phyloP scores from a whole-genome alignment of 2,329 filamentous ascomycete genomes.

The Parasarocladium wereldwijsianum region DNA sequence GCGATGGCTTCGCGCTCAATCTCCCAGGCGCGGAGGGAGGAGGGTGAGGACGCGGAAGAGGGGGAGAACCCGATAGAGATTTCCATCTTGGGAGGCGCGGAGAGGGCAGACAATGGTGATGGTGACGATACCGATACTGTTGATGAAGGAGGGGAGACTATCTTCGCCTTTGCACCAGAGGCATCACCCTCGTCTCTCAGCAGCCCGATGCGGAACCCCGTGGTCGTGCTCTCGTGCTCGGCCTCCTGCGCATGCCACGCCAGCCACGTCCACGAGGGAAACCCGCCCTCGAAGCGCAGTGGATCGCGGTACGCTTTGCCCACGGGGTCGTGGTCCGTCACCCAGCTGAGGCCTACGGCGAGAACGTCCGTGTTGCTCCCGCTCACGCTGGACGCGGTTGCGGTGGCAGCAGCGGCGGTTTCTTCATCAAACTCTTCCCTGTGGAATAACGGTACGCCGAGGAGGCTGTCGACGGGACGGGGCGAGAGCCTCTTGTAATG shows the following conservation, averaged over 20 bases:
- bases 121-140: conserved; percentile 10
- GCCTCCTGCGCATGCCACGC: conserved; percentile 18
- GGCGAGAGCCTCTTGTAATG: too few relatives aligned
- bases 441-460: conserved; percentile 21
- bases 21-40: conserved; percentile 19
- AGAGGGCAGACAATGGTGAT: conserved; percentile 13
- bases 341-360: conserved; percentile 20
- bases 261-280: conserved; percentile 24
- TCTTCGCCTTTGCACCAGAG: too few relatives aligned
- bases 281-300: too few relatives aligned
- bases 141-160: too few relatives aligned
- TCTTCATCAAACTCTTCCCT: conserved; percentile 15
- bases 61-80: conserved; percentile 19
- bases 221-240: too few relatives aligned
- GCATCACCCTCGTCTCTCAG: too few relatives aligned
- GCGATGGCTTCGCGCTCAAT: conserved; percentile 18
- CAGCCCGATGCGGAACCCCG: too few relatives aligned
- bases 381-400: conserved; percentile 10
- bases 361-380: conserved; percentile 20
- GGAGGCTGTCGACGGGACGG: conserved; percentile 15
- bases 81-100: conserved; percentile 17
- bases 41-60: conserved; percentile 19
- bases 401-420: too few relatives aligned
- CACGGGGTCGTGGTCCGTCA: conserved; percentile 12
- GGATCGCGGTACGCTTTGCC: too few relatives aligned